These are phyloP conservation scores for Neurospora sp. DNA, from an alignment of 495 filamentous ascomycete genomes.

Conservation along the genomic window DNA sequence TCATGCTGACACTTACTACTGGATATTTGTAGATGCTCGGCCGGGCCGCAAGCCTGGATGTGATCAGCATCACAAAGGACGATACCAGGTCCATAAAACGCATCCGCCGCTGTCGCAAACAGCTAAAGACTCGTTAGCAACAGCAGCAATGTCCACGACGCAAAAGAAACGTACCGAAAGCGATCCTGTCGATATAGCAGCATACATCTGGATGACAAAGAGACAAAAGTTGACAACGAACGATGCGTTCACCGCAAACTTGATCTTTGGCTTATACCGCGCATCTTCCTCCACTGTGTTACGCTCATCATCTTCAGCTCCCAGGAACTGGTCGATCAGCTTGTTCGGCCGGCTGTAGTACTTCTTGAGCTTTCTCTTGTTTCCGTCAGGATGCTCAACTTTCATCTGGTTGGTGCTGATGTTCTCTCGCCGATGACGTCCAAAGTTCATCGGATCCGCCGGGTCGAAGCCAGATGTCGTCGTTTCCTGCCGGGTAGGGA, in stretches of 20 bases:
- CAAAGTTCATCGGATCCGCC: conserved; percentile 31
- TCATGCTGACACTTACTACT: conserved; percentile 25
- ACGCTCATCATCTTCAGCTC: conserved; percentile 41
- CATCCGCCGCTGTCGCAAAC: conserved; percentile 48
- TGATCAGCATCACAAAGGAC: conserved; percentile 45
- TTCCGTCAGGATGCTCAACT: conserved; percentile 33
- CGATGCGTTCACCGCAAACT: conserved; percentile 45
- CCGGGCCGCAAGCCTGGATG: conserved; percentile 38
- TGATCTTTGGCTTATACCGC: conserved; percentile 42
- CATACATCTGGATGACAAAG: conserved; percentile 49
- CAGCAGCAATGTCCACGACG: conserved; percentile 7
- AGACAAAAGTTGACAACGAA: conserved; percentile 44
- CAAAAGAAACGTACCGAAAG: conserved; percentile 28
- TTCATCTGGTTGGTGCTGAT: conserved; percentile 31
- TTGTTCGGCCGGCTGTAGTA: conserved; percentile 47
- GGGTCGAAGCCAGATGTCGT: conserved; percentile 8
- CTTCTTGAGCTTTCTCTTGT: conserved; percentile 36
- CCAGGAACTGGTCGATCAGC: conserved; percentile 45
- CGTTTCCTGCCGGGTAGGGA: conserved; percentile 5
- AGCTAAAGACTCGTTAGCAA: conserved; percentile 23
- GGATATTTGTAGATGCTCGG: conserved; percentile 48
- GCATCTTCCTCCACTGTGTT: conserved; percentile 36
- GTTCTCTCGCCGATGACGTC: conserved; percentile 31
- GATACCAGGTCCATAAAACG: conserved; percentile 53
- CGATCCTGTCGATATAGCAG: conserved; percentile 46